Evolutionary conservation across 2,329 filamentous ascomycete species (phyloP).

Genomic region (Mariannaea sp.): DNA sequence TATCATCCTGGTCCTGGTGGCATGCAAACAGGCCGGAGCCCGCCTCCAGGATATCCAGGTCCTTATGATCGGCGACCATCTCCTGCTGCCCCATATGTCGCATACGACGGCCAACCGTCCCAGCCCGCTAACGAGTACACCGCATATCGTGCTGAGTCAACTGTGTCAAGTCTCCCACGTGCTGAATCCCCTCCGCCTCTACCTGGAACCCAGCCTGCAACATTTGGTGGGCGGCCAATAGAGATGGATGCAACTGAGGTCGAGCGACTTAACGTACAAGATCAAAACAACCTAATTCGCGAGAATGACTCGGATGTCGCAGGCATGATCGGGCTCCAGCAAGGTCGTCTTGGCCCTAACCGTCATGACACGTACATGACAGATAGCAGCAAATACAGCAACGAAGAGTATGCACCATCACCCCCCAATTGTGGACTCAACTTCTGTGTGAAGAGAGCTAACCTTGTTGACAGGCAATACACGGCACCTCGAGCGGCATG

Average conservation of each 20-base stretch:
- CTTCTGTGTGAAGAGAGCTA: neutral
- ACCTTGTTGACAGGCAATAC: slow-evolving; percentile 51
- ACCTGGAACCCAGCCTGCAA: slow-evolving; percentile 48
- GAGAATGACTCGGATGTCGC: slow-evolving; percentile 74
- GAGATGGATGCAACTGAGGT: slow-evolving; percentile 77
- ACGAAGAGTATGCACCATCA: slow-evolving; percentile 67
- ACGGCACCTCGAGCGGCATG: slow-evolving; percentile 61
- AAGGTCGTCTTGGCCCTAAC: slow-evolving; percentile 48
- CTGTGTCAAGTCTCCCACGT: slow-evolving; percentile 56
- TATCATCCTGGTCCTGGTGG: slow-evolving; percentile 35
- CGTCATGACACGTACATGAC: slow-evolving; percentile 60
- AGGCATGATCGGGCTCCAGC: slow-evolving; percentile 75
- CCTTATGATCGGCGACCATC: slow-evolving; percentile 47
- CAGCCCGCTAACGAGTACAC: slow-evolving; percentile 37
- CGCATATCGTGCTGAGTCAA: slow-evolving; percentile 50
- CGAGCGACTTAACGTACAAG: slow-evolving; percentile 48
- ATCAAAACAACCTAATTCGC: slow-evolving; percentile 53
- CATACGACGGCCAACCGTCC: slow-evolving; percentile 47
- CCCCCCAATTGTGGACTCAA: neutral
- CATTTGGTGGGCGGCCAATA: slow-evolving; percentile 66
- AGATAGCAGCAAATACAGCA: slow-evolving; percentile 74
- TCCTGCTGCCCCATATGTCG: slow-evolving; percentile 46
- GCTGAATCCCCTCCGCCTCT: slow-evolving; percentile 69
- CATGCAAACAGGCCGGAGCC: slow-evolving; percentile 41
- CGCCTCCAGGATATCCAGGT: slow-evolving; percentile 51